Percentiles rank a stretch among this genome's conserved stretches.
phyloP scores from a whole-genome alignment of 495 filamentous ascomycete genomes.

The Cercophora samala region DNA sequence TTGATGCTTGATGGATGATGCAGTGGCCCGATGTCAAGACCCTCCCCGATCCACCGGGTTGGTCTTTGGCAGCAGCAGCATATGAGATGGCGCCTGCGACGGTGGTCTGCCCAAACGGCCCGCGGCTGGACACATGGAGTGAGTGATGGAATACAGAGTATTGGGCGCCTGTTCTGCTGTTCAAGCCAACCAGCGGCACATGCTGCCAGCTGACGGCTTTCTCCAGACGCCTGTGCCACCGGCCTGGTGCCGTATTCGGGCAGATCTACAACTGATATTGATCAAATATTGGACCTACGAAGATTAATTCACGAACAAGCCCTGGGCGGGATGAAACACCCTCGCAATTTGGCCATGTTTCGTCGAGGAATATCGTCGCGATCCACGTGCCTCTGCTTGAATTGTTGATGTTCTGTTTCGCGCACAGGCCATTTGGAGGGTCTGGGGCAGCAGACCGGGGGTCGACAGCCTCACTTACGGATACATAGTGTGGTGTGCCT shows the following conservation, averaged over 20 bases:
- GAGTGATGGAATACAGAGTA: background rate
- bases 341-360: background rate
- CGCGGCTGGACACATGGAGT: background rate
- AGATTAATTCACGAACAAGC: background rate
- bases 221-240: background rate
- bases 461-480: background rate
- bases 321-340: background rate
- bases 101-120: slow-evolving; percentile 4
- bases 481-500: background rate
- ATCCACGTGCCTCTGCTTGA: background rate
- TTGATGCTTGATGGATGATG: slow-evolving; percentile 17
- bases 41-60: slow-evolving; percentile 11
- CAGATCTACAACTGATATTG: background rate
- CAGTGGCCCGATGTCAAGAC: slow-evolving; percentile 15
- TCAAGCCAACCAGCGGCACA: background rate
- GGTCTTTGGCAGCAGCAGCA: background rate
- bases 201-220: background rate
- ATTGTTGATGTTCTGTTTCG: background rate
- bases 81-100: slow-evolving; percentile 3
- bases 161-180: background rate
- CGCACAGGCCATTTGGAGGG: background rate
- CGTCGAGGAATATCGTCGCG: background rate
- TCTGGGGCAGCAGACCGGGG: background rate
- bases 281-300: background rate
- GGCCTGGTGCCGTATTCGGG: too few relatives aligned